A percentile compares a stretch with the other conserved stretches of the same genome.
Evolutionary conservation across 2,329 filamentous ascomycete genomes (phyloP).

Genomic region (Cryphonectria carpinicola): DNA sequence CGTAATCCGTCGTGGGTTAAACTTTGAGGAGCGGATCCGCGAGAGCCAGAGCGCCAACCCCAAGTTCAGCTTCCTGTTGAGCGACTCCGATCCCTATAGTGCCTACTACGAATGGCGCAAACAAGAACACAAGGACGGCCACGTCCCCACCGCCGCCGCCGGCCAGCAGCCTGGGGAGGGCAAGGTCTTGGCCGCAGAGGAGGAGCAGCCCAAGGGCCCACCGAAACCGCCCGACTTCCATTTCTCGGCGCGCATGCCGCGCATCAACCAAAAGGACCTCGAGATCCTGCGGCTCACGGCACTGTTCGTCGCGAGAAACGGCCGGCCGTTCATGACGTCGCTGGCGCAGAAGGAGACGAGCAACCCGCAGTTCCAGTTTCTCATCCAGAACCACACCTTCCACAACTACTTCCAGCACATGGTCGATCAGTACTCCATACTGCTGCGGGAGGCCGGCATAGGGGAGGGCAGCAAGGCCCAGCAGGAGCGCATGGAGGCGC

Average conservation of each 20-base stretch:
- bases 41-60: slow-evolving; percentile 82
- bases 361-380: slow-evolving; percentile 95
- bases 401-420: slow-evolving; percentile 94
- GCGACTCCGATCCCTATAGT: slow-evolving; percentile 79
- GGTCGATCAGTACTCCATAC: slow-evolving; percentile 88
- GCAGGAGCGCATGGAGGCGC: slow-evolving; percentile 70
- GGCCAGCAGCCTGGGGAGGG: slow-evolving; percentile 69
- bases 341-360: slow-evolving; percentile 85
- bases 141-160: slow-evolving; percentile 77
- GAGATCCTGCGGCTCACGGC: slow-evolving; percentile 77
- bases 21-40: slow-evolving; percentile 83
- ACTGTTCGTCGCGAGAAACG: slow-evolving; percentile 90
- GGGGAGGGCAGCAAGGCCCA: slow-evolving; percentile 70
- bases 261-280: slow-evolving; percentile 93
- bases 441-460: slow-evolving; percentile 71
- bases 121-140: slow-evolving; percentile 80
- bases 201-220: slow-evolving; percentile 80
- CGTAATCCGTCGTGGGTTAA: slow-evolving; percentile 69
- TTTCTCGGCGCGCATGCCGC: slow-evolving; percentile 96
- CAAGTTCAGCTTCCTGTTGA: slow-evolving; percentile 92
- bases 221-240: slow-evolving; percentile 84
- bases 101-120: slow-evolving; percentile 91
- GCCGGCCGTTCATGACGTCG: slow-evolving; percentile 87
- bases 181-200: slow-evolving; percentile 53
- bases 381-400: slow-evolving; percentile 92